phyloP scores from a whole-genome alignment of 106 monocot species.

The Dendrobium huoshanense region DNA sequence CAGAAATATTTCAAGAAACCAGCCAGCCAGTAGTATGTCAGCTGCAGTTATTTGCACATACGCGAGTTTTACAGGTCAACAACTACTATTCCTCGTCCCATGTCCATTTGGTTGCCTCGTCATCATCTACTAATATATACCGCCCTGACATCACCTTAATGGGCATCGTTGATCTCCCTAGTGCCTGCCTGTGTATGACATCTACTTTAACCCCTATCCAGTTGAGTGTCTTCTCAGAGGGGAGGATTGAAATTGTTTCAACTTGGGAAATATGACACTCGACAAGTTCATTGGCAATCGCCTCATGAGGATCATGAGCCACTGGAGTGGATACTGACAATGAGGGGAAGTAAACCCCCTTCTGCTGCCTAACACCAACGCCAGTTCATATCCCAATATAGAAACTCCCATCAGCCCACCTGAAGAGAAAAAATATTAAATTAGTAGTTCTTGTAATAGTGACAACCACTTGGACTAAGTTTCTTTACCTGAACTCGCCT shows the following conservation, averaged over 20 bases:
- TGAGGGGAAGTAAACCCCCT: constrained; percentile 41
- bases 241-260: constrained; percentile 47
- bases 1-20: too few species aligned
- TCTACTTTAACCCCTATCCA: constrained; percentile 29
- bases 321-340: constrained; percentile 14
- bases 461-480: too few species aligned
- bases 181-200: constrained; percentile 19
- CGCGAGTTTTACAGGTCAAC: too few species aligned
- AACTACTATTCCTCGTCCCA: constrained; percentile 12
- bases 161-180: constrained; percentile 17
- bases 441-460: too few species aligned
- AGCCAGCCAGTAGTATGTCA: too few species aligned
- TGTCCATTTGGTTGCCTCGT: constrained; percentile 13
- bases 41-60: too few species aligned
- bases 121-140: constrained; percentile 8
- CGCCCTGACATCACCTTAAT: neutral
- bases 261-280: constrained; percentile 35
- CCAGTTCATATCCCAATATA: constrained; percentile 39
- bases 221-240: constrained; percentile 59
- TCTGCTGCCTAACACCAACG: constrained; percentile 14
- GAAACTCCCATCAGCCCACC: constrained; percentile 58
- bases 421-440: neutral
- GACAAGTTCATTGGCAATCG: constrained; percentile 21
- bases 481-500: constrained; percentile 24
- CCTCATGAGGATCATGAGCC: constrained; percentile 32